These are phyloP conservation scores for Lentithecium fluviatile DNA, from an alignment of 495 filamentous ascomycete species.

Conservation along the genomic window DNA sequence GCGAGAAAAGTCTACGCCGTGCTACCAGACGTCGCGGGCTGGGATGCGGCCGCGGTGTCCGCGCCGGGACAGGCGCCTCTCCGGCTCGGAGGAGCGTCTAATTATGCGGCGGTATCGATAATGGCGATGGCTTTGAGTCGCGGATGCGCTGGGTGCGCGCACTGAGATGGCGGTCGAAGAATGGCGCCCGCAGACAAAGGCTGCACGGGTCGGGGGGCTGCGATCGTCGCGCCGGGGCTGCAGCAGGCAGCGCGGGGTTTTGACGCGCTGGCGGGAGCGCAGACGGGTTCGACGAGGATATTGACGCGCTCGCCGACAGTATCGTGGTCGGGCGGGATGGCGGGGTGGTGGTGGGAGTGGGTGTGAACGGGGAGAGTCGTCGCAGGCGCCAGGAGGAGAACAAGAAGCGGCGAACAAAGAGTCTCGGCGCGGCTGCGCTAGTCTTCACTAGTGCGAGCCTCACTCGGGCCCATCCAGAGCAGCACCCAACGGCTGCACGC, in stretches of 20 bases:
- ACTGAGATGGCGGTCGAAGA: conserved; percentile 14
- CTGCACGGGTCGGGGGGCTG: conserved; percentile 22
- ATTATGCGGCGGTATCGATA: not conserved
- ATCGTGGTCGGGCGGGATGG: not conserved
- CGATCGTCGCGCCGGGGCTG: conserved; percentile 14
- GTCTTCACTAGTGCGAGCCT: not conserved
- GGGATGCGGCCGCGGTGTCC: conserved; percentile 25
- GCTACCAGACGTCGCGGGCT: not conserved
- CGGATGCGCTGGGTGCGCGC: conserved; percentile 30
- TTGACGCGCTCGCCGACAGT: conserved; percentile 14
- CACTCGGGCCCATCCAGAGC: no score
- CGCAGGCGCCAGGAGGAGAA: conserved; percentile 7
- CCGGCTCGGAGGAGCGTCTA: conserved; percentile 1
- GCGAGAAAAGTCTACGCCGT: not conserved
- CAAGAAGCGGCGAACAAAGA: conserved; percentile 5
- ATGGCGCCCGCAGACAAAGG: conserved; percentile 20
- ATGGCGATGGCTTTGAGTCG: not conserved
- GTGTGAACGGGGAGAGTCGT: conserved; percentile 9
- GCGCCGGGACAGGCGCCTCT: conserved; percentile 23
- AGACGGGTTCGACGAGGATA: not conserved
- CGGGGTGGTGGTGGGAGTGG: conserved; percentile 6
- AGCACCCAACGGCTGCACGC: no score
- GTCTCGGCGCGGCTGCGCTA: not conserved
- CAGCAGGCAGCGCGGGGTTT: conserved; percentile 1
- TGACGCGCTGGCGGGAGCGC: no score